Evolutionary conservation across 2,329 filamentous ascomycete genomes (phyloP).

Genomic region (Claviceps sp.): DNA sequence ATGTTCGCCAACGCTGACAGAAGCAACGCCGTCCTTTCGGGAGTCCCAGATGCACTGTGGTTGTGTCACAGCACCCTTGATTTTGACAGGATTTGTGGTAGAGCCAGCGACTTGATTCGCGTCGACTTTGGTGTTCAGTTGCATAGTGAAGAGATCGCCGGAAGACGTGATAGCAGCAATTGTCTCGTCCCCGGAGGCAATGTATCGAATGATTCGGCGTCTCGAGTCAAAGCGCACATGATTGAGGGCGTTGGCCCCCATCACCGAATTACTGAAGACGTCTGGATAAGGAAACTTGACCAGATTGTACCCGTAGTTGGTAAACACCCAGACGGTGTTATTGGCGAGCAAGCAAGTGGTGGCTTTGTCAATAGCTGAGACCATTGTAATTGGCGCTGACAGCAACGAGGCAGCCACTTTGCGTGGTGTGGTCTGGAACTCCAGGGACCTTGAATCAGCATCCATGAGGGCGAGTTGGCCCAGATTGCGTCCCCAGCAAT

Average conservation of each 20-base stretch:
- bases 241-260: slow-evolving; percentile 44
- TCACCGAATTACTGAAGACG: slow-evolving; percentile 54
- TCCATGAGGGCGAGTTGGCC: slow-evolving; percentile 91
- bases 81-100: slow-evolving; percentile 86
- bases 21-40: slow-evolving; percentile 72
- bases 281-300: slow-evolving; percentile 67
- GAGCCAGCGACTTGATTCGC: slow-evolving; percentile 48
- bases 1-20: slow-evolving; percentile 81
- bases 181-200: slow-evolving; percentile 78
- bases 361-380: slow-evolving; percentile 80
- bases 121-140: slow-evolving; percentile 57
- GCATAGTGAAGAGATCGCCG: slow-evolving; percentile 80
- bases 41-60: slow-evolving; percentile 82
- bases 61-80: slow-evolving; percentile 64
- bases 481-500: slow-evolving; percentile 89
- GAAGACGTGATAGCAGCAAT: slow-evolving; percentile 76
- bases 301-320: slow-evolving; percentile 90
- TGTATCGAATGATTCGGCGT: slow-evolving; percentile 58
- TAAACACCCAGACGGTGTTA: slow-evolving; percentile 84
- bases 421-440: slow-evolving; percentile 67
- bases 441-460: slow-evolving; percentile 82
- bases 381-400: slow-evolving; percentile 56
- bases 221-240: slow-evolving; percentile 38
- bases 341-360: slow-evolving; percentile 78
- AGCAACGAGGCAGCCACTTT: slow-evolving; percentile 73